Conservation (phyloP, 1,284 basidiomycete species). For the Tilletia walkeri region DNA sequence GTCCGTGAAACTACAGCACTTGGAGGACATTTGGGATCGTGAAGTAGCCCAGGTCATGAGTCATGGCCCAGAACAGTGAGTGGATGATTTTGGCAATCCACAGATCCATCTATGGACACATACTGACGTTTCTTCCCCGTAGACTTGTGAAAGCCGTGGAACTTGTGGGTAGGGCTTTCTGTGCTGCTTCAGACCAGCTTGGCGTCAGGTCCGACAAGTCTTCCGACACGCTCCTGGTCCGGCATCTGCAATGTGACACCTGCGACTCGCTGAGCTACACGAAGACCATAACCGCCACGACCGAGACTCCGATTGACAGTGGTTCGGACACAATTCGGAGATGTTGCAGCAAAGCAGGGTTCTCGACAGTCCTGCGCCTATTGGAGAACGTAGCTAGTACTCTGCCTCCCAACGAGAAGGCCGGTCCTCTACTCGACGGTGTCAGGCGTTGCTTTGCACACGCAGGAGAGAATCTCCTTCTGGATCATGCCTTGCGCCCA, state of each 20-base stretch:
- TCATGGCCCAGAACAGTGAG: slow-evolving; percentile 10
- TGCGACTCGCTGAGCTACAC: slow-evolving; percentile 6
- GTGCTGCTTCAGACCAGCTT: background rate
- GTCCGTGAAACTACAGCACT: background rate
- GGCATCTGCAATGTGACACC: background rate
- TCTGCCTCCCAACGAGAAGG: slow-evolving; percentile 7
- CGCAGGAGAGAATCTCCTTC: background rate
- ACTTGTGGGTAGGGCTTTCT: slow-evolving; percentile 7
- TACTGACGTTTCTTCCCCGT: background rate
- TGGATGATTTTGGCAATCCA: background rate
- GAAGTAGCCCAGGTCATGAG: background rate
- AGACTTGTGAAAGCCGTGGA: background rate
- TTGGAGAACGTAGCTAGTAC: slow-evolving; percentile 13
- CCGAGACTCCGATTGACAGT: background rate
- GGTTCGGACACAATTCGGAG: slow-evolving; percentile 6
- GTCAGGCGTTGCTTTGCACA: slow-evolving; percentile 7
- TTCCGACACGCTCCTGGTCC: background rate
- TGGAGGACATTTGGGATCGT: slow-evolving; percentile 3
- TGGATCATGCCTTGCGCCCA: slow-evolving; percentile 4
- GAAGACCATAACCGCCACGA: background rate
- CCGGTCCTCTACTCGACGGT: slow-evolving; percentile 7
- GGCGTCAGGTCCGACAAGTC: background rate
- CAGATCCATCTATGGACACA: background rate
- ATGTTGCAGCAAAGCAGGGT: slow-evolving; percentile 16
- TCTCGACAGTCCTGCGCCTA: slow-evolving; percentile 4